Conservation (phyloP, 176 grass and related monocot genomes). For the Eragrostis nindensis region DNA sequence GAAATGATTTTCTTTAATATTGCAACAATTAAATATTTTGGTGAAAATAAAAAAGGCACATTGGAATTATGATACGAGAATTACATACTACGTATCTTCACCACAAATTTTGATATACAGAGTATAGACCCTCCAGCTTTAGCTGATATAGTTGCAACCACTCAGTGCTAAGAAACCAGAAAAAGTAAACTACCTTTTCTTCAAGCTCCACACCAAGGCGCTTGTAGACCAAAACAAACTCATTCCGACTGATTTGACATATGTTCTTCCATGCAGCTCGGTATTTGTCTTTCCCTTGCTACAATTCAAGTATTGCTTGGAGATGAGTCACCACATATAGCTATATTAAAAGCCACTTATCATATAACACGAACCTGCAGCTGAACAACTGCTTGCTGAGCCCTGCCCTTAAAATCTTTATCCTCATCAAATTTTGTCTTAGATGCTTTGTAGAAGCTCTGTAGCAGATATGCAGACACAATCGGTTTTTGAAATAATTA, state of each 20-base stretch:
- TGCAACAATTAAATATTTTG: too few species aligned
- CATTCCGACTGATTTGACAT: constrained; percentile 82
- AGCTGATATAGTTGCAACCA: too few species aligned
- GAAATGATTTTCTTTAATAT: too few species aligned
- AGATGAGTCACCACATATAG: too few species aligned
- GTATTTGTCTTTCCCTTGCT: constrained; percentile 79
- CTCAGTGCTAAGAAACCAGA: too few species aligned
- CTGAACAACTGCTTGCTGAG: constrained; percentile 75
- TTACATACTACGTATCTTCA: too few species aligned
- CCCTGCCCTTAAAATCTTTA: constrained; percentile 71
- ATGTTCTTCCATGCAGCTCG: constrained; percentile 83
- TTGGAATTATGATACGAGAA: too few species aligned
- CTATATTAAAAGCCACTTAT: too few species aligned
- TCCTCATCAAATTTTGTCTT: constrained; percentile 72
- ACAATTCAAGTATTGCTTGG: constrained; percentile 26
- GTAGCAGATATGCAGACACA: constrained; percentile 38
- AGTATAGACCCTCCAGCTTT: too few species aligned
- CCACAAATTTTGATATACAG: too few species aligned
- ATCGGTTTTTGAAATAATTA: constrained; percentile 15
- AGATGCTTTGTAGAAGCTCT: constrained; percentile 89
- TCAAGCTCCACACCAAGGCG: constrained; percentile 68
- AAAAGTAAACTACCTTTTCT: constrained; percentile 66
- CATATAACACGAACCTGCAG: constrained; percentile 51
- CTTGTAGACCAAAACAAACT: constrained; percentile 79
- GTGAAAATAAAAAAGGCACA: too few species aligned